phyloP scores from a whole-genome alignment of 164 flowering plant genomes.

The Nelumbo lutea region DNA sequence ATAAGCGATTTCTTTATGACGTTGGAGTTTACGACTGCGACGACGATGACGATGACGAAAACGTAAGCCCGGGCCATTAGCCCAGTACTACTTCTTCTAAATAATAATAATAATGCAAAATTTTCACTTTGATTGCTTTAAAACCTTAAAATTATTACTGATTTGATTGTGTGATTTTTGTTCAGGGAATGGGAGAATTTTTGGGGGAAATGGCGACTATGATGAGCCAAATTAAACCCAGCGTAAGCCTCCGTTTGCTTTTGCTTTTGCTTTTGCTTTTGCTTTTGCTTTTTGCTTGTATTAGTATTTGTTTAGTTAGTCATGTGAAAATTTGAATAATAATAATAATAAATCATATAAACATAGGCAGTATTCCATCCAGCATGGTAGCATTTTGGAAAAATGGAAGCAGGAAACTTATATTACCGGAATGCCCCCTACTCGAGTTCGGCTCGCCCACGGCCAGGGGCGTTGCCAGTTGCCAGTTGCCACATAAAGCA shows the following conservation, averaged over 20 bases:
- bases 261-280: neutral
- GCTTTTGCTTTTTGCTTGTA: neutral
- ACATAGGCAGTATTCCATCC: too few relatives aligned
- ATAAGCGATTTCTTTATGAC: constrained; percentile 85
- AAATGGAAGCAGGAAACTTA: too few relatives aligned
- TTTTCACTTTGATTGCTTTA: neutral
- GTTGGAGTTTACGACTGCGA: constrained; percentile 69
- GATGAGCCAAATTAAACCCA: constrained; percentile 65
- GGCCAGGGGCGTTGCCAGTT: too few relatives aligned
- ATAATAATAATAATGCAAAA: too few relatives aligned
- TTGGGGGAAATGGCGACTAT: constrained; percentile 76
- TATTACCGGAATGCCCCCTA: too few relatives aligned
- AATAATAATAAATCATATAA: too few relatives aligned
- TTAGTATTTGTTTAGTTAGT: neutral
- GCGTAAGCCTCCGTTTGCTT: constrained; percentile 34
- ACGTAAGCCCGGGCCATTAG: constrained; percentile 24
- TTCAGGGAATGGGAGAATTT: constrained; percentile 92
- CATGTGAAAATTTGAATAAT: too few relatives aligned
- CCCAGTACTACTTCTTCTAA: too few relatives aligned
- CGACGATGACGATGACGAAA: constrained; percentile 55
- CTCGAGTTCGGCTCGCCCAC: too few relatives aligned
- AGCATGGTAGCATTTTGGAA: too few relatives aligned
- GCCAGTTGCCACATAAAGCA: too few relatives aligned
- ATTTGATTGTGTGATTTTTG: neutral
- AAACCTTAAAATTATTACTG: neutral